These are phyloP conservation scores for Fistulifera pelliculosa DNA, from an alignment of 108 stramenopile genomes.

Conservation along the genomic window DNA sequence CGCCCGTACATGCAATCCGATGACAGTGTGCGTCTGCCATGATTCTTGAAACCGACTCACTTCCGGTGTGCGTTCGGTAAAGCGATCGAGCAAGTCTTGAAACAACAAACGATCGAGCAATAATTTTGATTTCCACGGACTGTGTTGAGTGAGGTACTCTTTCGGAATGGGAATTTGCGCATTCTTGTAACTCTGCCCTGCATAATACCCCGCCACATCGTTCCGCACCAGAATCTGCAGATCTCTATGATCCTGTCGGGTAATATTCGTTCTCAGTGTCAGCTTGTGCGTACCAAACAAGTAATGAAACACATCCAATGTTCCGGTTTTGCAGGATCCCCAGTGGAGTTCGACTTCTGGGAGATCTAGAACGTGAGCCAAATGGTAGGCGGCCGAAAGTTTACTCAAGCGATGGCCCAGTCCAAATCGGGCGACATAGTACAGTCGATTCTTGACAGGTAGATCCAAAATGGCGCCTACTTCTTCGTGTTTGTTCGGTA, in stretches of 20 bases:
- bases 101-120: constrained; percentile 26
- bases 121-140: constrained; percentile 15
- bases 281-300: constrained; percentile 15
- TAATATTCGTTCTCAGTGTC: not conserved
- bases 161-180: constrained; percentile 12
- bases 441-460: too few species aligned
- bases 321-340: constrained; percentile 12
- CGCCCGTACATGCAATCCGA: constrained; percentile 48
- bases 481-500: too few species aligned
- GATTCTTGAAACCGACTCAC: not conserved
- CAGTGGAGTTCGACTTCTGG: constrained; percentile 22
- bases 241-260: not conserved
- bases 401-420: constrained; percentile 30
- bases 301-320: constrained; percentile 24
- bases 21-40: constrained; percentile 23
- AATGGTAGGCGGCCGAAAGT: constrained; percentile 22
- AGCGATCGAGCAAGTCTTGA: constrained; percentile 14
- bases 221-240: constrained; percentile 31
- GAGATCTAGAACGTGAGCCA: constrained; percentile 16
- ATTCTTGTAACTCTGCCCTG: constrained; percentile 35
- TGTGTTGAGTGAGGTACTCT: not conserved
- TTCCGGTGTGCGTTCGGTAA: constrained; percentile 5
- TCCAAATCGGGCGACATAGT: constrained; percentile 26
- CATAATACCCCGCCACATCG: constrained; percentile 37
- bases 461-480: too few species aligned